Conservation (phyloP, 805 yeast genomes). For the Candida maltosa region DNA sequence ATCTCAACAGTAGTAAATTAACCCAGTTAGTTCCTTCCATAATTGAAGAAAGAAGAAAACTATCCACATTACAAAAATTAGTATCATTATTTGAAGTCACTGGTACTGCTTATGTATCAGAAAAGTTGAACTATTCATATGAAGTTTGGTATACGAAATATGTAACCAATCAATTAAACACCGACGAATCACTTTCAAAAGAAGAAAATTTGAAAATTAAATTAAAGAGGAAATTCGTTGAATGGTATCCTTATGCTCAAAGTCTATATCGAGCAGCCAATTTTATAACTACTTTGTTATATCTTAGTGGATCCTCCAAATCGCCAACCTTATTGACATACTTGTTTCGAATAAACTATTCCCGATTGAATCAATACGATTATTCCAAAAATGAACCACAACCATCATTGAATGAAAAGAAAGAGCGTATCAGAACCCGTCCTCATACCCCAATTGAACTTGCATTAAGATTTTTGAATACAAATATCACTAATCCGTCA, state of each 20-base stretch:
- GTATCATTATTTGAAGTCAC: conserved; percentile 59
- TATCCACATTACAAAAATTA: conserved; percentile 50
- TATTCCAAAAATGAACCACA: conserved; percentile 34
- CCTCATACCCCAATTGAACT: conserved; percentile 42
- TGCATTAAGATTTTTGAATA: conserved; percentile 19
- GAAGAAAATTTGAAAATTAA: conserved; percentile 25
- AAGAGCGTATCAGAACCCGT: conserved; percentile 23
- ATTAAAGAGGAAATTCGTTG: conserved; percentile 43
- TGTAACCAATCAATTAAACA: conserved; percentile 43
- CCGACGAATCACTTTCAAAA: conserved; percentile 15
- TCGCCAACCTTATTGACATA: conserved; percentile 63
- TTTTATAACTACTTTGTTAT: conserved; percentile 57
- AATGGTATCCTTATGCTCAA: conserved; percentile 59
- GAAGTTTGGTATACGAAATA: conserved; percentile 62
- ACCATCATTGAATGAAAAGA: conserved; percentile 7
- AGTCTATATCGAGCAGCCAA: conserved; percentile 46
- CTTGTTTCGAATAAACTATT: conserved; percentile 58
- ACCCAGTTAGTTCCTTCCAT: conserved; percentile 36
- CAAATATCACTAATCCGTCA: conserved; percentile 22
- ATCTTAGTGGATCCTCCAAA: conserved; percentile 62
- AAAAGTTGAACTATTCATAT: conserved; percentile 62
- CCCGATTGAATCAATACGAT: conserved; percentile 56
- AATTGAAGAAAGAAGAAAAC: conserved; percentile 50
- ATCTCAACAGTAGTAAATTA: conserved; percentile 29
- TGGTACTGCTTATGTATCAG: conserved; percentile 64